These are phyloP conservation scores for Diophrys appendiculata DNA, from an alignment of 73 alveolate genomes.

Conservation along the genomic window DNA sequence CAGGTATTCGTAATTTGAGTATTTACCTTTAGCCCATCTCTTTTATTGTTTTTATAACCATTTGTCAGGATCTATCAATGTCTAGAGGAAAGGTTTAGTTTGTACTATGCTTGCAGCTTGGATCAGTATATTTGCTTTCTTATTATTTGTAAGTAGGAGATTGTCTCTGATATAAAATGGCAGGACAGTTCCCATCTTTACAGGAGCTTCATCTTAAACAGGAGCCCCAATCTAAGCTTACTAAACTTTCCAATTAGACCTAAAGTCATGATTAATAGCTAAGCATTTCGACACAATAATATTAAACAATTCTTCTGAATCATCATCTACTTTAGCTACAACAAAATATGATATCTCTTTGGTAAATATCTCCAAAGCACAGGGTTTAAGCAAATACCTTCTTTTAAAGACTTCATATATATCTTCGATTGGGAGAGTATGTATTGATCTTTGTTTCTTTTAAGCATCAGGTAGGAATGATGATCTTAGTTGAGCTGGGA, in stretches of 20 bases:
- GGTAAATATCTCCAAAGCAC: constrained; percentile 10
- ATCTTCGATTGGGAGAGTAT: background rate
- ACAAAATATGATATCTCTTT: background rate
- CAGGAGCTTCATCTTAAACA: background rate
- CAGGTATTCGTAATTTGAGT: constrained; percentile 87
- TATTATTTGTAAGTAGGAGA: background rate
- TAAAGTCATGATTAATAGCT: background rate
- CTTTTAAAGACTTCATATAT: background rate
- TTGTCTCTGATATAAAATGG: background rate
- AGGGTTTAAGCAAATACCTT: constrained; percentile 11
- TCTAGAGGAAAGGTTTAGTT: background rate
- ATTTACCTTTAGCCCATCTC: constrained; percentile 79
- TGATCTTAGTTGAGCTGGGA: too few species aligned
- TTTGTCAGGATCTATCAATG: background rate
- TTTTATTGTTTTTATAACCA: constrained; percentile 1
- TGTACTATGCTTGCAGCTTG: background rate
- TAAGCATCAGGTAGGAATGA: too few species aligned
- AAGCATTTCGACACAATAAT: background rate
- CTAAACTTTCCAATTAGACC: background rate
- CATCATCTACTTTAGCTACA: background rate
- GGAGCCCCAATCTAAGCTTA: too few species aligned
- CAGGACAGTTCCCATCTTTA: background rate
- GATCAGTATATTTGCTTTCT: background rate
- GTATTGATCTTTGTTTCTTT: background rate
- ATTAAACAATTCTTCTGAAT: background rate